phyloP scores from a whole-genome alignment of 257 asterid species.

The Ophiorrhiza pumila region DNA sequence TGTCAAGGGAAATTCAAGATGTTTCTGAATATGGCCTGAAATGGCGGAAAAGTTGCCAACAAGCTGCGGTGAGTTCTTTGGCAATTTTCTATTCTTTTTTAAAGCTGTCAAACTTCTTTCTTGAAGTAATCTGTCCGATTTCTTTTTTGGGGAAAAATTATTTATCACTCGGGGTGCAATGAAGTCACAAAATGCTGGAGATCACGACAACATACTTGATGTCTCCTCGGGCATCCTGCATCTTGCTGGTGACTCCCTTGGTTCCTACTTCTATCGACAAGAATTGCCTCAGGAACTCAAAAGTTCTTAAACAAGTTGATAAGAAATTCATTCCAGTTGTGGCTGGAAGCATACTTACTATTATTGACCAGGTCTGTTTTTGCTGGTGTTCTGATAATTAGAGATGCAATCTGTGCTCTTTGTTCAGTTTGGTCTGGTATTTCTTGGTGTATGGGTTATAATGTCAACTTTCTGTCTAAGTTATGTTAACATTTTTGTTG shows the following conservation, averaged over 20 bases:
- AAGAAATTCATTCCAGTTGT: slow-evolving; percentile 91
- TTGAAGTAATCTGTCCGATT: slow-evolving; percentile 13
- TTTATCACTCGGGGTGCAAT: slow-evolving; percentile 38
- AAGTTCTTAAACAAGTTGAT: slow-evolving; percentile 89
- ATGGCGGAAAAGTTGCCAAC: slow-evolving; percentile 45
- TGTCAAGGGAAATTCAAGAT: slow-evolving; percentile 33
- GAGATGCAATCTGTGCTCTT: slow-evolving; percentile 1
- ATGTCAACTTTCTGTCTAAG: background rate
- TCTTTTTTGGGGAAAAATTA: background rate
- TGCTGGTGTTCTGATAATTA: background rate
- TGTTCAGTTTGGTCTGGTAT: slow-evolving; percentile 1
- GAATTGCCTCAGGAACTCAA: slow-evolving; percentile 65
- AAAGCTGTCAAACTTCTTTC: slow-evolving; percentile 10
- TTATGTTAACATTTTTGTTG: background rate
- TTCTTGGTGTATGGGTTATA: slow-evolving; percentile 6
- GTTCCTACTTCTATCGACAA: slow-evolving; percentile 74
- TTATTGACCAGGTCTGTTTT: slow-evolving; percentile 75
- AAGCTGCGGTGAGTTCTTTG: slow-evolving; percentile 43
- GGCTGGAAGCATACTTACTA: slow-evolving; percentile 69
- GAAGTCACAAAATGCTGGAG: slow-evolving; percentile 23
- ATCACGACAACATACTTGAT: slow-evolving; percentile 60
- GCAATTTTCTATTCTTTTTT: slow-evolving; percentile 15
- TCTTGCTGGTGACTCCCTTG: slow-evolving; percentile 56
- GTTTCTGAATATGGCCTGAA: slow-evolving; percentile 40
- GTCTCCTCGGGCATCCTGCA: slow-evolving; percentile 62